phyloP scores from a whole-genome alignment of 1,284 basidiomycete species.

The Baeospora myosura region DNA sequence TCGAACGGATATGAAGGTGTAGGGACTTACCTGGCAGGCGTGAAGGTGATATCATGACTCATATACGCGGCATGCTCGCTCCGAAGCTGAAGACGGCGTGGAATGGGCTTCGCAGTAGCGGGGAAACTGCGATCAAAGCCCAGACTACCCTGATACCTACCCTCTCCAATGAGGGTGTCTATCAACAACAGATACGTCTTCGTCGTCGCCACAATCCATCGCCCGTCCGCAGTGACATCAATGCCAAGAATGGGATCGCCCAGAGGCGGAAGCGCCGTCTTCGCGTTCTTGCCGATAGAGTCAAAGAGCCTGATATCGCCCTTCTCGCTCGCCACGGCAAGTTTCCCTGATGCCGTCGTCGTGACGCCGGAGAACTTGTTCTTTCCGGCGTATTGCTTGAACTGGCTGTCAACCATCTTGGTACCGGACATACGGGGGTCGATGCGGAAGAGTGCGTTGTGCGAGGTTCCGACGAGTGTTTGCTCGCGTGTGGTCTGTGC shows the following conservation, averaged over 20 bases:
- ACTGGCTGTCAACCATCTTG: conserved; percentile 92
- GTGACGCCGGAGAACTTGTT: conserved; percentile 92
- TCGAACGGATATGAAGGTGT: conserved; percentile 1
- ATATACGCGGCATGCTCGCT: conserved; percentile 95
- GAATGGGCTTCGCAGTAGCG: conserved; percentile 87
- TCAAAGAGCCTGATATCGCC: conserved; percentile 97
- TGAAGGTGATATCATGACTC: conserved; percentile 84
- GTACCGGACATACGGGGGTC: conserved; percentile 89
- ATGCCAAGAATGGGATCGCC: conserved; percentile 94
- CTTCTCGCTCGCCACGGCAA: conserved; percentile 94
- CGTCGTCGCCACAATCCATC: conserved; percentile 95
- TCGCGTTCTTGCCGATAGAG: conserved; percentile 96
- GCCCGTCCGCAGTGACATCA: conserved; percentile 90
- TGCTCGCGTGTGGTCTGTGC: conserved; percentile 91
- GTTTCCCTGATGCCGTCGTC: conserved; percentile 81
- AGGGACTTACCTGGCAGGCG: conserved; percentile 71
- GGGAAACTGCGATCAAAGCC: conserved; percentile 97
- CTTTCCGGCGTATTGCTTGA: conserved; percentile 94
- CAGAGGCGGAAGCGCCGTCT: conserved; percentile 94
- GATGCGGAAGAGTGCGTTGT: conserved; percentile 95
- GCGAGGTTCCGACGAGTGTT: conserved; percentile 88
- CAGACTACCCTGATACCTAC: conserved; percentile 77
- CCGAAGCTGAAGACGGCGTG: conserved; percentile 82
- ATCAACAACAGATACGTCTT: conserved; percentile 93
- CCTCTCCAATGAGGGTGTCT: conserved; percentile 91